Evolutionary conservation across 257 asterid genomes (phyloP).

Genomic region (Eucommia ulmoides): DNA sequence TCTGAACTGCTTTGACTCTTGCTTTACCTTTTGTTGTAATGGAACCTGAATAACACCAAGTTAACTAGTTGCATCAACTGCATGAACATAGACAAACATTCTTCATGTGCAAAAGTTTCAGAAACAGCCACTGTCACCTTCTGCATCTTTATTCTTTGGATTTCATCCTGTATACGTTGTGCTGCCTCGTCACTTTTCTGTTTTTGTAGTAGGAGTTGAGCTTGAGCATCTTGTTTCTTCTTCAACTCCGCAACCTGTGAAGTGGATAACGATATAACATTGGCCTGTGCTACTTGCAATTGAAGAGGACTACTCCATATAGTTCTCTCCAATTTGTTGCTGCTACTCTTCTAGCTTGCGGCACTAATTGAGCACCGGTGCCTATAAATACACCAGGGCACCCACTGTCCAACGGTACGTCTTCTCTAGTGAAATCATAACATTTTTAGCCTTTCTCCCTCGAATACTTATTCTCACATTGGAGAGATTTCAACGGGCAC

Average conservation of each 20-base stretch:
- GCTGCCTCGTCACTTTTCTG: conserved; percentile 98
- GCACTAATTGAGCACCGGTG: no score
- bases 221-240: conserved; percentile 98
- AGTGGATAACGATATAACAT: conserved; percentile 13
- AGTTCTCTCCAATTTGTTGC: no score
- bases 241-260: conserved; percentile 76
- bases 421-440: no score
- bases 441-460: no score
- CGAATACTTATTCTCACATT: no score
- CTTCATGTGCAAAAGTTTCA: conserved; percentile 2
- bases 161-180: conserved; percentile 72
- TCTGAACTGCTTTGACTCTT: conserved; percentile 96
- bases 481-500: no score
- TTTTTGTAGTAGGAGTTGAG: conserved; percentile 85
- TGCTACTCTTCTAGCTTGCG: no score
- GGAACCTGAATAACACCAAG: conserved; percentile 52
- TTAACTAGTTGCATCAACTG: conserved; percentile 9
- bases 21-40: conserved; percentile 95
- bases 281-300: no score
- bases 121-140: conserved; percentile 29
- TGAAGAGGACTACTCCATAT: no score
- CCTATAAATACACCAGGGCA: no score
- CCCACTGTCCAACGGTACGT: no score
- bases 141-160: conserved; percentile 78
- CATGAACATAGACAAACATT: conserved; percentile 4